Conservation (phyloP, 352 stramenopile species). For the Phytophthora idaei region DNA sequence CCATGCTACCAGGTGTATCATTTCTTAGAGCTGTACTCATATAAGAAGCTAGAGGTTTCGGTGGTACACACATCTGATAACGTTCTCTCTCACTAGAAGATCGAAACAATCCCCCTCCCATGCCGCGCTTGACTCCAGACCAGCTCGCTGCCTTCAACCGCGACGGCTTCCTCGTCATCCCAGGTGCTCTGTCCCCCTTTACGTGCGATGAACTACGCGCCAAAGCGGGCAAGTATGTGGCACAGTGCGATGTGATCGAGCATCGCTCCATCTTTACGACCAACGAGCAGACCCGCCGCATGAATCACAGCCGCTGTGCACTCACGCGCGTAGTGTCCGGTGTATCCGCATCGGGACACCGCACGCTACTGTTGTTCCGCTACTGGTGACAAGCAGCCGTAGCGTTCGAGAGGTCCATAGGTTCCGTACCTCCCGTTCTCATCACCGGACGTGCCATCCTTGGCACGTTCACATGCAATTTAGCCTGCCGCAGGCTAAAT, state of each 20-base stretch:
- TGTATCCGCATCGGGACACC: too few relatives aligned
- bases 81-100: background rate
- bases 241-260: constrained; percentile 61
- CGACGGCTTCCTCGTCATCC: constrained; percentile 76
- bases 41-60: constrained; percentile 15
- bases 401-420: too few relatives aligned
- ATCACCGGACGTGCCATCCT: too few relatives aligned
- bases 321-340: too few relatives aligned
- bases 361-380: too few relatives aligned
- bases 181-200: constrained; percentile 40
- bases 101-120: background rate
- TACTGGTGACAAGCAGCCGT: too few relatives aligned
- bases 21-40: constrained; percentile 2
- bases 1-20: too few relatives aligned
- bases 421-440: too few relatives aligned
- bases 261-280: constrained; percentile 86
- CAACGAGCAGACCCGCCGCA: constrained; percentile 79
- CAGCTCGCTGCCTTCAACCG: constrained; percentile 65
- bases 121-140: constrained; percentile 52
- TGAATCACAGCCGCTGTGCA: too few relatives aligned
- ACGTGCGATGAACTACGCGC: constrained; percentile 63
- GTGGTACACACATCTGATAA: constrained; percentile 29
- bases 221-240: constrained; percentile 57
- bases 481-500: too few relatives aligned
- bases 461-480: too few relatives aligned